Conservation (phyloP, 352 stramenopile genomes). For the Globisporangium cederbergense region DNA sequence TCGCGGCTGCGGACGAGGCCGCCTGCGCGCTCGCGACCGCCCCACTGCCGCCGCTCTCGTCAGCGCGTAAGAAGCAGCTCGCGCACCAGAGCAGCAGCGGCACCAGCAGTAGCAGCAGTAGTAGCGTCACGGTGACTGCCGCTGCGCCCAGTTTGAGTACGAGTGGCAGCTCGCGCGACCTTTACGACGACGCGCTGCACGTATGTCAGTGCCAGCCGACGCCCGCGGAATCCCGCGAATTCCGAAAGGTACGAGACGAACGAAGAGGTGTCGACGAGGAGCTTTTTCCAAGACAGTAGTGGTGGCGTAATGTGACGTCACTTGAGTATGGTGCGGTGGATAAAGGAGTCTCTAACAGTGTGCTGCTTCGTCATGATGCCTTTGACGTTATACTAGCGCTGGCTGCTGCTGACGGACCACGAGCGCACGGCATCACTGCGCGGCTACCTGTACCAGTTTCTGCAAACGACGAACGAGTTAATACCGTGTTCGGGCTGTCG, state of each 20-base stretch:
- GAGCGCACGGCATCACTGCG: constrained; percentile 68
- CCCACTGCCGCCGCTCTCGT: constrained; percentile 2
- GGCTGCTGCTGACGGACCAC: constrained; percentile 72
- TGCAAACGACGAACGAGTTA: constrained; percentile 68
- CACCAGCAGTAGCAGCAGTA: constrained; percentile 10
- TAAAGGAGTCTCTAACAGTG: not conserved
- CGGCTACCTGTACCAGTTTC: constrained; percentile 61
- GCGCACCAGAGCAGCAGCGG: constrained; percentile 13
- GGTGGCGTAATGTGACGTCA: constrained; percentile 14
- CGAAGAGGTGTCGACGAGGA: not conserved
- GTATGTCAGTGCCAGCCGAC: constrained; percentile 64
- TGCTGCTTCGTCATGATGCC: no score
- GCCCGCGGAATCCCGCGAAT: constrained; percentile 68
- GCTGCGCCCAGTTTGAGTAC: not conserved
- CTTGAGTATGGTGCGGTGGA: constrained; percentile 8
- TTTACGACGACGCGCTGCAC: constrained; percentile 17
- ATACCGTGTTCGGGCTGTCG: constrained; percentile 76
- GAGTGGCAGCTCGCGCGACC: not conserved
- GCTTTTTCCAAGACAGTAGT: not conserved
- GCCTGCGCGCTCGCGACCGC: constrained; percentile 8
- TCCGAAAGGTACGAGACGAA: constrained; percentile 58
- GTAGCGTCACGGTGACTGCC: not conserved
- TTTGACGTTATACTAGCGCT: constrained; percentile 37
- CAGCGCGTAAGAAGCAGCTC: constrained; percentile 15
- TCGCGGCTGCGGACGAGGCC: not conserved